A percentile compares a stretch with the other conserved stretches of the same genome.
phyloP scores from a whole-genome alignment of 257 asterid genomes.

The Catharanthus roseus region DNA sequence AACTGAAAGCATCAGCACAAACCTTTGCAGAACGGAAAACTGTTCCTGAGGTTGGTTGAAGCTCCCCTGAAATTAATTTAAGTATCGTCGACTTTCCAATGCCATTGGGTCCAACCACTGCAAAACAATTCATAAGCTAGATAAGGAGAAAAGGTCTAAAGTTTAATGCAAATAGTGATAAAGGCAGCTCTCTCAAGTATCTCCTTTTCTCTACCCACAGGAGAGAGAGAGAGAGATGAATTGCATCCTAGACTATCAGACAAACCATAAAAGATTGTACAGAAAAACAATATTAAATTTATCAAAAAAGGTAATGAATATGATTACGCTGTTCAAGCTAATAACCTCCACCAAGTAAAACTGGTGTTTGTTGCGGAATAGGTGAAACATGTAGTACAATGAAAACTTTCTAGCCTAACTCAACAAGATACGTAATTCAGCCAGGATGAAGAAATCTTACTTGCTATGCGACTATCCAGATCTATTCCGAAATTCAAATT shows the following conservation, averaged over 20 bases:
- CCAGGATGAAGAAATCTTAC: constrained; percentile 41
- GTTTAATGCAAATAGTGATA: neutral
- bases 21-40: constrained; percentile 99
- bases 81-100: constrained; percentile 96
- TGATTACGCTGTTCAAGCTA: too few relatives aligned
- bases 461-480: constrained; percentile 91
- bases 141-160: neutral
- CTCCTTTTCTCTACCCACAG: neutral
- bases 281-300: neutral
- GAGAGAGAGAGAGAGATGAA: neutral
- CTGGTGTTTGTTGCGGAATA: neutral
- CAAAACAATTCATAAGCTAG: constrained; percentile 17
- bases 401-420: constrained; percentile 1
- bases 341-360: neutral
- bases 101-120: constrained; percentile 99
- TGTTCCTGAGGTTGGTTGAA: constrained; percentile 96
- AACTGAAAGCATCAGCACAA: constrained; percentile 10
- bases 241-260: neutral
- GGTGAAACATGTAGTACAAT: constrained; percentile 6
- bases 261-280: neutral
- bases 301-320: neutral
- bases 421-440: constrained; percentile 1
- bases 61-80: constrained; percentile 90
- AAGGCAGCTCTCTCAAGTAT: neutral
- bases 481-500: constrained; percentile 96